Conservation (phyloP, 768 basidiomycete genomes). For the Pisolithus orientalis region DNA sequence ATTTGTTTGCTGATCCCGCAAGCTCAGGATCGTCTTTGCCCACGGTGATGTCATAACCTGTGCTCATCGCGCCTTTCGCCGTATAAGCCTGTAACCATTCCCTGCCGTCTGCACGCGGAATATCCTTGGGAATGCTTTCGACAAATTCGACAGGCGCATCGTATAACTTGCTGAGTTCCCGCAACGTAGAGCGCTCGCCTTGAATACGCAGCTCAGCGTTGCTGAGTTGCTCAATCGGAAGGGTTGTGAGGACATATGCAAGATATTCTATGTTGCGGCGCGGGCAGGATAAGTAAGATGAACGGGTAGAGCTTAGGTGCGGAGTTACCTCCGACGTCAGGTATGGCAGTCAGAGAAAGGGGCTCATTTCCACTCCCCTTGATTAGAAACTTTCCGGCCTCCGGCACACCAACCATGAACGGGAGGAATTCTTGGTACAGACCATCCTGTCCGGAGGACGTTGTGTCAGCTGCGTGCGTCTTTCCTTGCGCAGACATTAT, state of each 20-base stretch:
- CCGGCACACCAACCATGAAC: slow-evolving; percentile 4
- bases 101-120: slow-evolving; percentile 7
- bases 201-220: slow-evolving; percentile 18
- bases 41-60: slow-evolving; percentile 13
- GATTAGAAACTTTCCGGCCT: slow-evolving; percentile 13
- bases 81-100: slow-evolving; percentile 10
- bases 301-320: neutral
- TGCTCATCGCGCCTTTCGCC: slow-evolving; percentile 15
- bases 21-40: slow-evolving; percentile 5
- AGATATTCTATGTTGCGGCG: slow-evolving; percentile 18
- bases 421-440: slow-evolving; percentile 8
- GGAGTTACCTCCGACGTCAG: slow-evolving; percentile 19
- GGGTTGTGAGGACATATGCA: slow-evolving; percentile 18
- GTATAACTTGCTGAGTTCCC: slow-evolving; percentile 10
- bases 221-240: slow-evolving; percentile 8
- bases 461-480: neutral
- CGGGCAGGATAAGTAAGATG: neutral
- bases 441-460: slow-evolving; percentile 4
- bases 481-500: neutral
- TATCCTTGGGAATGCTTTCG: slow-evolving; percentile 11
- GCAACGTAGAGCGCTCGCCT: slow-evolving; percentile 14
- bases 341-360: slow-evolving; percentile 15
- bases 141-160: slow-evolving; percentile 11
- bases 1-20: slow-evolving; percentile 16
- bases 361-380: slow-evolving; percentile 19